Conservation (phyloP, 2,329 filamentous ascomycete genomes). For the Pseudocercospora ulei region DNA sequence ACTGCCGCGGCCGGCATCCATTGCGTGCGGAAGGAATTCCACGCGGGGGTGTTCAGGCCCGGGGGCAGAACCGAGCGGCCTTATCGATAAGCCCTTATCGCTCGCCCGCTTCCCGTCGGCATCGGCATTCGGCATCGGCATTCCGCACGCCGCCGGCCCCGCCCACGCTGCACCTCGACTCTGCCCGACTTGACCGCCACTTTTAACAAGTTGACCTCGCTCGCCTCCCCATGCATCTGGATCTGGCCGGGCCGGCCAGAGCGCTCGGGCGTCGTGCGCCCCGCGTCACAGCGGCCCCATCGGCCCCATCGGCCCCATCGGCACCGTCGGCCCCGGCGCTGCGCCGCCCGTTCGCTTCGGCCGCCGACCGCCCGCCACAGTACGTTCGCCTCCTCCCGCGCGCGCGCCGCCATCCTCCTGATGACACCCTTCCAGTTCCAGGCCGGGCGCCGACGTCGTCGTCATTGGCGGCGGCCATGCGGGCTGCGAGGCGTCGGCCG, state of each 20-base stretch:
- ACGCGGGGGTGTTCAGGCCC: too few relatives aligned
- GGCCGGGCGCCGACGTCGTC: conserved; percentile 59
- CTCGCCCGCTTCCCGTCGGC: too few relatives aligned
- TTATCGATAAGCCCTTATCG: too few relatives aligned
- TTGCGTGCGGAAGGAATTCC: too few relatives aligned
- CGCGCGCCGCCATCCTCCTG: background rate
- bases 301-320: too few relatives aligned
- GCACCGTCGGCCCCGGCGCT: conserved; percentile 35
- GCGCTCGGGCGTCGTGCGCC: conserved; percentile 43
- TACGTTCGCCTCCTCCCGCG: conserved; percentile 13
- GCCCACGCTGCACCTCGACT: too few relatives aligned
- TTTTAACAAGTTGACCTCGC: conserved; percentile 1
- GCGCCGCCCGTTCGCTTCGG: conserved; percentile 40
- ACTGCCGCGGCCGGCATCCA: too few relatives aligned
- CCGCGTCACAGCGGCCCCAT: conserved; percentile 38
- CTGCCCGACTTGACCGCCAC: too few relatives aligned
- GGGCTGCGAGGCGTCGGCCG: conserved; percentile 84
- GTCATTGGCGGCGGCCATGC: conserved; percentile 95
- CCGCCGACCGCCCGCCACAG: conserved; percentile 33
- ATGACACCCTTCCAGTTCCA: conserved; percentile 32
- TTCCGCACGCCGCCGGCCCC: too few relatives aligned
- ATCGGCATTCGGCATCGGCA: too few relatives aligned
- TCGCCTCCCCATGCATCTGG: too few relatives aligned
- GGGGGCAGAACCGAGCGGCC: too few relatives aligned
- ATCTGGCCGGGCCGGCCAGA: conserved; percentile 28